Percentiles rank a stretch among this genome's conserved stretches.
phyloP scores from a whole-genome alignment of 179 eudicot genomes.

The Patellifolia procumbens region DNA sequence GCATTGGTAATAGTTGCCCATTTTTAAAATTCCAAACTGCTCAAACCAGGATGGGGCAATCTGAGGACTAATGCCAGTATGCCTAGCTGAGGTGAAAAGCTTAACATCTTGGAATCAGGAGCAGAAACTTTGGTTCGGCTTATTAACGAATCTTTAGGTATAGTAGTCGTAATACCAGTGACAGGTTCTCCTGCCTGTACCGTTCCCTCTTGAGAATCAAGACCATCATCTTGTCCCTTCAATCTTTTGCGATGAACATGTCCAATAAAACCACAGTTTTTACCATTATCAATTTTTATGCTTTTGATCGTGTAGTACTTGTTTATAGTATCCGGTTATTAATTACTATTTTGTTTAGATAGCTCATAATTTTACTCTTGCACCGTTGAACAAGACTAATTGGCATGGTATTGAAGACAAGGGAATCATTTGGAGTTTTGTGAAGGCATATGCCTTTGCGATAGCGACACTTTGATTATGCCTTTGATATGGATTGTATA shows the following conservation, averaged over 20 bases:
- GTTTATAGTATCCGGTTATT: too few species aligned
- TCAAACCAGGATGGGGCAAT: constrained; percentile 94
- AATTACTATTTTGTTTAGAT: too few species aligned
- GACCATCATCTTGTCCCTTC: constrained; percentile 47
- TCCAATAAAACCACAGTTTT: too few species aligned
- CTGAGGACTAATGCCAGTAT: constrained; percentile 68
- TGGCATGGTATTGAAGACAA: not conserved
- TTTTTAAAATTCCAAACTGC: constrained; percentile 63
- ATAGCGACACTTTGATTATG: too few species aligned
- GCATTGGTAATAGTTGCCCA: constrained; percentile 56
- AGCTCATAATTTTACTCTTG: not conserved
- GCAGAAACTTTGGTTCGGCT: constrained; percentile 36
- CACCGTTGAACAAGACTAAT: not conserved
- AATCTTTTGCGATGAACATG: too few species aligned
- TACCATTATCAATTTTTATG: too few species aligned
- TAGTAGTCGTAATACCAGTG: constrained; percentile 32
- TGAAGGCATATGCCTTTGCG: not conserved
- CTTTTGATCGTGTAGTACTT: too few species aligned
- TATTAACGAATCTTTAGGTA: constrained; percentile 33
- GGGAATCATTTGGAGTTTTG: not conserved
- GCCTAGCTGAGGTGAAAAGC: constrained; percentile 43
- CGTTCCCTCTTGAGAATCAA: constrained; percentile 32
- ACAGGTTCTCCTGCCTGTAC: constrained; percentile 29
- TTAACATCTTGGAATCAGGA: constrained; percentile 44
- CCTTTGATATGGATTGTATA: too few species aligned